These are phyloP conservation scores for Mycena floridula DNA, from an alignment of 768 basidiomycete species.

Conservation along the genomic window DNA sequence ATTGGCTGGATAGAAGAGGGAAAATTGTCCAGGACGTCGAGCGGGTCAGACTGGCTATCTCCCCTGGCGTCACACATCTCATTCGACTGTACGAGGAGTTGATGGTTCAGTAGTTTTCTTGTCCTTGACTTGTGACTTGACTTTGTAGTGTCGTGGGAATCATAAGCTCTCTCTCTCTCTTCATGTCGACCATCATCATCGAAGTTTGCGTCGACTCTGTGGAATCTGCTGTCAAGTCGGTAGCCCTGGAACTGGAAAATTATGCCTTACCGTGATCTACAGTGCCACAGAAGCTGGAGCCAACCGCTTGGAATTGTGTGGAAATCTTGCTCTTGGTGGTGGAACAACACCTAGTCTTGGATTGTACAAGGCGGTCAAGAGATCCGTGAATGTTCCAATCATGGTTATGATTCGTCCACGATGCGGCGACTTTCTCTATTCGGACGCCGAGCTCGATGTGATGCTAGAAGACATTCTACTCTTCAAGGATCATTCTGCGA, in stretches of 20 bases:
- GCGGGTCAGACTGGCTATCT: conserved; percentile 61
- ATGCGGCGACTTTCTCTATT: conserved; percentile 74
- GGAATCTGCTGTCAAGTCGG: conserved; percentile 63
- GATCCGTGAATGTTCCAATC: conserved; percentile 44
- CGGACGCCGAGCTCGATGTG: conserved; percentile 55
- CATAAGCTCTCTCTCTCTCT: background rate
- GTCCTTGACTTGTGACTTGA: too few species aligned
- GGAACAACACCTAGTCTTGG: conserved; percentile 83
- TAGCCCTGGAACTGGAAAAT: background rate
- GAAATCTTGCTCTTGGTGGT: conserved; percentile 64
- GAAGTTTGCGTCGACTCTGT: conserved; percentile 79
- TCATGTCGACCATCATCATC: conserved; percentile 19
- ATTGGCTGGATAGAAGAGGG: conserved; percentile 55
- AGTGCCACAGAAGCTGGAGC: conserved; percentile 72
- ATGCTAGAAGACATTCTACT: conserved; percentile 69
- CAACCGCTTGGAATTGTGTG: conserved; percentile 73
- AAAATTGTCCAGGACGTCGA: conserved; percentile 54
- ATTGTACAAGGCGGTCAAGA: conserved; percentile 52
- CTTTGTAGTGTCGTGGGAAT: background rate
- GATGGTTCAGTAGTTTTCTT: background rate
- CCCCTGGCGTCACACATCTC: conserved; percentile 55
- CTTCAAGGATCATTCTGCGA: conserved; percentile 52
- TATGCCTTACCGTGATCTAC: conserved; percentile 5
- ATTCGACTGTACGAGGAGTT: conserved; percentile 54
- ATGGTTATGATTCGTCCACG: conserved; percentile 88